Evolutionary conservation across 2,329 filamentous ascomycete genomes (phyloP).

Genomic region (Aspergillus chevalieri): DNA sequence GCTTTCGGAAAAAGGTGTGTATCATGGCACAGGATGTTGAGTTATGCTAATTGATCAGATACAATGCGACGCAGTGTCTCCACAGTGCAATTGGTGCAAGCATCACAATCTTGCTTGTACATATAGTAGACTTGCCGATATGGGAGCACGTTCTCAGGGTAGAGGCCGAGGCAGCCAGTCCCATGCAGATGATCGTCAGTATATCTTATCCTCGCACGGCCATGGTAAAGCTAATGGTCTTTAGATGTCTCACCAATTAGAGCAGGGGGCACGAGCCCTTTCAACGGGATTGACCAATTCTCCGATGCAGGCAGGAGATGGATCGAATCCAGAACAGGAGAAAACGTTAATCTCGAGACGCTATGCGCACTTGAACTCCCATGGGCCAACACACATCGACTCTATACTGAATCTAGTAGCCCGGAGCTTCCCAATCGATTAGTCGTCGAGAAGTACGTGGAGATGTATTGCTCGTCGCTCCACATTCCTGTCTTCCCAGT

Average conservation of each 20-base stretch:
- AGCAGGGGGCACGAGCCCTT: background rate
- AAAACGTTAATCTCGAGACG: constrained; percentile 1
- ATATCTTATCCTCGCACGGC: no score
- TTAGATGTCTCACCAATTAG: background rate
- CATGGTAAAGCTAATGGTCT: background rate
- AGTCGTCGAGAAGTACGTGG: constrained; percentile 2
- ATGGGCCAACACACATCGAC: background rate
- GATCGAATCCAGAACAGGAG: constrained; percentile 4
- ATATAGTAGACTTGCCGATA: constrained; percentile 6
- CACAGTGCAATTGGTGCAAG: constrained; percentile 14
- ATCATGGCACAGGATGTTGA: background rate
- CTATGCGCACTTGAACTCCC: constrained; percentile 2
- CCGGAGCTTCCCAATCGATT: constrained; percentile 1
- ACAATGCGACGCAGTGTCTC: constrained; percentile 8
- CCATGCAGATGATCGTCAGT: background rate
- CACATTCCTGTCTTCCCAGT: constrained; percentile 8
- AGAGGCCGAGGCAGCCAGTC: background rate
- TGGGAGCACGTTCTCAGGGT: background rate
- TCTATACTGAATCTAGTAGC: background rate
- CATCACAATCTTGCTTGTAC: constrained; percentile 13
- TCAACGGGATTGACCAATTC: background rate
- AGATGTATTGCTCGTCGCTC: constrained; percentile 6
- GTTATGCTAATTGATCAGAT: constrained; percentile 5
- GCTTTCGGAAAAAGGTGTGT: constrained; percentile 3
- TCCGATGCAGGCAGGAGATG: constrained; percentile 2